Base-by-base conservation (phyloP, 163 green algal genomes). In the Scenedesmus sp. region DNA sequence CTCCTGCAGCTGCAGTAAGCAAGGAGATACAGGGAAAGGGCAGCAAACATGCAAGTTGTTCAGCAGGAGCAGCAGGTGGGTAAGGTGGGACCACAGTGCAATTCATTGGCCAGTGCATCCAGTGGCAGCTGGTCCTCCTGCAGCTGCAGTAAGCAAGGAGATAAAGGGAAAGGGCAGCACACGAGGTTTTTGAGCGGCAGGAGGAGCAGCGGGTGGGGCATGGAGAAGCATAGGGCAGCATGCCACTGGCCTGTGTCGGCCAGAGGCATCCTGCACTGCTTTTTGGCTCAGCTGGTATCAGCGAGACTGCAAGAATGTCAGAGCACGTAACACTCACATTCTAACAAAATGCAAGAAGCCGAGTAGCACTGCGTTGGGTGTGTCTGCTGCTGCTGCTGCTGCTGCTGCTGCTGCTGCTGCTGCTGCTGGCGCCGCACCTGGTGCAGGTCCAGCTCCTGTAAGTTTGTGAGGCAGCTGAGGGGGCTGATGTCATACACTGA, bases 381-480 rank as follows among this genome's bases (percentile, higher is more conserved):
- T 55, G 81, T 86, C 34, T 26, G 20, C 18, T 46, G 23, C 56
- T 88, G 23, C 66, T 56, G 83, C 56, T 88, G 56, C 57, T 88
- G 83, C 83, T 46, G 34, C 56, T 70, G 13, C 60, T 18, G 12
- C 12, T 16, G 15, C 82, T 46, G 54, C 60, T 59, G 54, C 52
- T n/a, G 54, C 54, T 73, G 16, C 34, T 34, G 83, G 57, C 77
- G 34, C 70, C 23, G 20, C 23, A 52, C 70, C 70, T 79, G 70
- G 70, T 76, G 57, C 56, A 88, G 83, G 83, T 88, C 57, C 66
- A 88, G 83, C 56, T 88, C 83, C 57, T 88, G 83, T 57, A 88
- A 64, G 15, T 74, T 64, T 15, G 83, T 77, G 6, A 88, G 83
- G 16, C 18, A 18, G 20, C 83, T 55, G 57, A 88, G 56, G 23